A percentile compares a stretch with the other conserved stretches of the same genome.
Evolutionary conservation across 305 asterid species (phyloP).

Genomic region (Fraxinus greggii): DNA sequence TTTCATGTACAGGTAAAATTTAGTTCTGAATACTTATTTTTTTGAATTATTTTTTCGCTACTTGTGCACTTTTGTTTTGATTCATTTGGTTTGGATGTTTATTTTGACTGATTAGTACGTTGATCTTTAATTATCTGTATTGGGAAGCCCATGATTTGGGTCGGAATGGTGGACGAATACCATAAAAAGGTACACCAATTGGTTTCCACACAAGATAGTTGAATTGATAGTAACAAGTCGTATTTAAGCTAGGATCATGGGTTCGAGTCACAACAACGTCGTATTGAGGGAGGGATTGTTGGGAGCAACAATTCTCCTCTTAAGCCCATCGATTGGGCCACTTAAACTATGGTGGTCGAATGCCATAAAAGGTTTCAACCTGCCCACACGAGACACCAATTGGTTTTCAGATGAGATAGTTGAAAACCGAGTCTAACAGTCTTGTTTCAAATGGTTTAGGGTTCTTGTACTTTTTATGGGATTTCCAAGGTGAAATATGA

Average conservation of each 20-base stretch:
- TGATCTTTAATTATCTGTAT: not conserved
- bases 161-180: not conserved
- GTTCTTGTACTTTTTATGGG: not conserved
- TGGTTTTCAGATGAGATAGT: not conserved
- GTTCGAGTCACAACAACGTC: not conserved
- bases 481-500: not conserved
- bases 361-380: not conserved
- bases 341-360: not conserved
- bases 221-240: not conserved
- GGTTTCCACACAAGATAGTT: not conserved
- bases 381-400: not conserved
- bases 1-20: conserved; percentile 73
- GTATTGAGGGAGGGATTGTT: not conserved
- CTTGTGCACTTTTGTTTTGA: not conserved
- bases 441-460: not conserved
- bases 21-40: not conserved
- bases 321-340: not conserved
- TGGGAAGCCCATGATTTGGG: not conserved
- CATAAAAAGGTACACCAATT: not conserved
- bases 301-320: not conserved
- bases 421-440: not conserved
- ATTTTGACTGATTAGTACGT: not conserved
- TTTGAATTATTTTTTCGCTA: not conserved
- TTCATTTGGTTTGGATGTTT: not conserved
- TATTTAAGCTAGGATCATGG: not conserved